Conservation (phyloP, 2,329 filamentous ascomycete genomes). For the Tolypocladium inflatum region DNA sequence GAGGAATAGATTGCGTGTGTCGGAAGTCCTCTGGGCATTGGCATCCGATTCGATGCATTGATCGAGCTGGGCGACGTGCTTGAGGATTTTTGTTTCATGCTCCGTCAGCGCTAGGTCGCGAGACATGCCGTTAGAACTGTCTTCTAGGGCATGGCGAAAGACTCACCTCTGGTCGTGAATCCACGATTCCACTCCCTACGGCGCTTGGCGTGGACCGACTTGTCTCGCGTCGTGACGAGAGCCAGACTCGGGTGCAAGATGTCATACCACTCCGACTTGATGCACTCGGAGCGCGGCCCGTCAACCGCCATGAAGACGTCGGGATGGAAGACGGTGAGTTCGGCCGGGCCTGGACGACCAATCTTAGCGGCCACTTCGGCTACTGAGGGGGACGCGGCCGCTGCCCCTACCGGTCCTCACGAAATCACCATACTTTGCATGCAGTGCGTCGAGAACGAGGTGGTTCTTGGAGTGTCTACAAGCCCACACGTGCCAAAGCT, state of each 20-base stretch:
- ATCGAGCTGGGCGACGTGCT: not conserved
- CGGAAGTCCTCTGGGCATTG: slow-evolving; percentile 10
- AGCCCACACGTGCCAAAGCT: slow-evolving; percentile 24
- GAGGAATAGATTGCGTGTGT: slow-evolving; percentile 12
- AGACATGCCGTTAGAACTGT: not conserved
- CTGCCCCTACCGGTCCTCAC: slow-evolving; percentile 12
- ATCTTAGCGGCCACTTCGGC: not conserved
- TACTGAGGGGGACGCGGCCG: not conserved
- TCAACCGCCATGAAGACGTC: slow-evolving; percentile 12
- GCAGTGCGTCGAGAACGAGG: slow-evolving; percentile 9
- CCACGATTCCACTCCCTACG: not conserved
- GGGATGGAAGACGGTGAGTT: slow-evolving; percentile 15
- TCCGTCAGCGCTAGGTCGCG: not conserved
- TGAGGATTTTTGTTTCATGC: not conserved
- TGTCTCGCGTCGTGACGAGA: not conserved
- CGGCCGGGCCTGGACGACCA: slow-evolving; percentile 9
- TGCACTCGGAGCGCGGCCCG: slow-evolving; percentile 12
- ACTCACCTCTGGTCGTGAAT: not conserved
- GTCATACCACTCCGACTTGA: slow-evolving; percentile 14
- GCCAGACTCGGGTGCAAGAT: not conserved
- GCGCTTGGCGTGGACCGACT: not conserved
- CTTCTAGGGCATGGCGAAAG: too few relatives aligned
- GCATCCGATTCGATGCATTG: not conserved
- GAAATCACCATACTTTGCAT: slow-evolving; percentile 14
- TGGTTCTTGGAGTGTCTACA: slow-evolving; percentile 14